Evolutionary conservation across 2,329 filamentous ascomycete species (phyloP).

Genomic region (Diaporthe ilicicola): DNA sequence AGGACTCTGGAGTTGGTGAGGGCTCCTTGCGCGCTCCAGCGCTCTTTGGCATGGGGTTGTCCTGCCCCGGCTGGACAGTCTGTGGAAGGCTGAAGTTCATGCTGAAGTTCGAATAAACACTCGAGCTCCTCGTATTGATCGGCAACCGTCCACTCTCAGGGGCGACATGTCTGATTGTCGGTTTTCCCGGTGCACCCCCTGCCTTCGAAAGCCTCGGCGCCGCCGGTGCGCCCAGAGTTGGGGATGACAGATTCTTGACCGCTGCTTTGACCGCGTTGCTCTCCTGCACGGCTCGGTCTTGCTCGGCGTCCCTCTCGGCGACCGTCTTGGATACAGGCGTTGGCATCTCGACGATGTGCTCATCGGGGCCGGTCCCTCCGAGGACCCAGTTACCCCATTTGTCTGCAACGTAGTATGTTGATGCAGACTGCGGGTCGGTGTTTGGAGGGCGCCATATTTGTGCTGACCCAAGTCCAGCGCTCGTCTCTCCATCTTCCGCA

Average conservation of each 20-base stretch:
- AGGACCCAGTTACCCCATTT: constrained; percentile 63
- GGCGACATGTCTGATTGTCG: constrained; percentile 30
- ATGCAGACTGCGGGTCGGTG: constrained; percentile 53
- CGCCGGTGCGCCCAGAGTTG: constrained; percentile 38
- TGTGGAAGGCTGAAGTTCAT: constrained; percentile 41
- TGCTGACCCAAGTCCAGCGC: constrained; percentile 42
- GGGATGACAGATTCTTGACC: constrained; percentile 32
- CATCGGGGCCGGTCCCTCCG: constrained; percentile 45
- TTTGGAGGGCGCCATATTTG: constrained; percentile 62
- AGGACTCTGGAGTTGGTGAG: constrained; percentile 15
- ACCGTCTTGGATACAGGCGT: constrained; percentile 31
- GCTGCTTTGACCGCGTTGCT: constrained; percentile 35
- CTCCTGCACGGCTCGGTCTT: constrained; percentile 13
- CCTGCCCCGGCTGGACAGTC: constrained; percentile 31
- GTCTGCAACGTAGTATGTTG: constrained; percentile 60
- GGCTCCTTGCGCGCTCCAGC: background rate
- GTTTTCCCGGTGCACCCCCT: background rate
- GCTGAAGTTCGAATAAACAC: constrained; percentile 44
- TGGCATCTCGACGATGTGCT: constrained; percentile 40
- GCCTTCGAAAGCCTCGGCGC: background rate
- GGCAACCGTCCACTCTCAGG: constrained; percentile 31
- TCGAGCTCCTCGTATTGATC: constrained; percentile 43
- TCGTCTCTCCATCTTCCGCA: constrained; percentile 56
- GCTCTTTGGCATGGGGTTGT: constrained; percentile 35
- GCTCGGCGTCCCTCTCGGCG: constrained; percentile 27